Evolutionary conservation across 495 filamentous ascomycete species (phyloP).

Genomic region (Patellaria atrata): DNA sequence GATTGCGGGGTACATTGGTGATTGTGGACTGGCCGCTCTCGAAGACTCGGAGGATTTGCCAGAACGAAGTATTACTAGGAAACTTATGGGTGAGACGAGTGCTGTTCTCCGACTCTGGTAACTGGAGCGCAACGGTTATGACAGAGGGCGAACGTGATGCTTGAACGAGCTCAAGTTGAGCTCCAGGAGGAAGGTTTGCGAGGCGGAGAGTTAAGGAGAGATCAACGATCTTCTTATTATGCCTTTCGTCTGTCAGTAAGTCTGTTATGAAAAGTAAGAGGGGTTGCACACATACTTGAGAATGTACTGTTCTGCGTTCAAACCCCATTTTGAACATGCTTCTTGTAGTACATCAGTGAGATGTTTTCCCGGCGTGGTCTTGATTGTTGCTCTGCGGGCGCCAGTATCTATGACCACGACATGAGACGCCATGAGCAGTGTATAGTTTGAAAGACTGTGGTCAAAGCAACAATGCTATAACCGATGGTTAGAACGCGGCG

Average conservation of each 20-base stretch:
- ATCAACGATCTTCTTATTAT: slow-evolving; percentile 72
- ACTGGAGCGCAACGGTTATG: slow-evolving; percentile 71
- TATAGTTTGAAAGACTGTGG: slow-evolving; percentile 5
- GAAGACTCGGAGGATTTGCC: slow-evolving; percentile 78
- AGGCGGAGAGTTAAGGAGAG: slow-evolving; percentile 74
- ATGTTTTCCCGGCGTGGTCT: slow-evolving; percentile 64
- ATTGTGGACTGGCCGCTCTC: slow-evolving; percentile 48
- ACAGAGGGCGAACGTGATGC: slow-evolving; percentile 67
- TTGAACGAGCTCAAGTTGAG: slow-evolving; percentile 84
- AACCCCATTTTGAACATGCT: slow-evolving; percentile 64
- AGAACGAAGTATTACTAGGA: slow-evolving; percentile 67
- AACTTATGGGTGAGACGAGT: slow-evolving; percentile 67
- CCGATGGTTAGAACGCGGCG: slow-evolving; percentile 5
- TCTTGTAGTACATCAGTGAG: slow-evolving; percentile 73
- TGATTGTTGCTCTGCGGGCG: slow-evolving; percentile 58
- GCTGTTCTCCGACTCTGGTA: slow-evolving; percentile 53
- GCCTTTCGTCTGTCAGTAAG: slow-evolving; percentile 34
- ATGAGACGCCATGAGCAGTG: slow-evolving; percentile 59
- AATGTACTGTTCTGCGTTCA: slow-evolving; percentile 57
- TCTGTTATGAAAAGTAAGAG: slow-evolving; percentile 9
- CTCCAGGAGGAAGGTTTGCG: slow-evolving; percentile 69
- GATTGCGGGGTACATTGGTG: slow-evolving; percentile 29
- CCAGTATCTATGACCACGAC: slow-evolving; percentile 75
- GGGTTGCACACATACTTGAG: slow-evolving; percentile 50
- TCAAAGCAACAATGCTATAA: slow-evolving; percentile 4